These are phyloP conservation scores for Monosporascus sp. DNA, from an alignment of 2,329 filamentous ascomycete genomes.

Conservation along the genomic window DNA sequence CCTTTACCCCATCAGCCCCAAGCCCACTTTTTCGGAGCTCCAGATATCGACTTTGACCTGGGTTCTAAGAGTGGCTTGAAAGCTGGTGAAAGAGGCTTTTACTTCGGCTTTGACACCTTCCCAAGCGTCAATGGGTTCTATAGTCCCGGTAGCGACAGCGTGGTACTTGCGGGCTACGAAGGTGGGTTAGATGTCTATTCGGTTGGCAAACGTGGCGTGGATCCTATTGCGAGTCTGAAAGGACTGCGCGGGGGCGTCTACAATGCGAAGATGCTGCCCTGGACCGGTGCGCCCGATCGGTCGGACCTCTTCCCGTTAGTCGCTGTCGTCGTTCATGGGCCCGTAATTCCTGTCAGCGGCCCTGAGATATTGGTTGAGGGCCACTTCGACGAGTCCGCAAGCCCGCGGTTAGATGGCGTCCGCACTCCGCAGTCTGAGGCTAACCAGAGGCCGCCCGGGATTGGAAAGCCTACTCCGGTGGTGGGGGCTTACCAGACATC, in stretches of 20 bases:
- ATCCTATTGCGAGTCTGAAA: conserved; percentile 64
- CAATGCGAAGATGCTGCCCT: conserved; percentile 76
- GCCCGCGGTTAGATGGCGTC: conserved; percentile 36
- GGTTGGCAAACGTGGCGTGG: conserved; percentile 66
- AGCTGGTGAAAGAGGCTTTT: conserved; percentile 66
- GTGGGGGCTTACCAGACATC: conserved; percentile 74
- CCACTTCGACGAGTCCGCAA: conserved; percentile 32
- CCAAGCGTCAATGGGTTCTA: conserved; percentile 35
- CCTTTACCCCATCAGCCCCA: conserved; percentile 61
- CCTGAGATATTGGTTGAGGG: conserved; percentile 31
- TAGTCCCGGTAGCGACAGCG: conserved; percentile 49
- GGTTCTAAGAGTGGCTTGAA: conserved; percentile 48
- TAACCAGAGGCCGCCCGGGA: conserved; percentile 31
- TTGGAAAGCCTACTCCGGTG: conserved; percentile 29
- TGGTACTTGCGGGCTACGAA: conserved; percentile 73
- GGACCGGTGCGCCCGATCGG: conserved; percentile 50
- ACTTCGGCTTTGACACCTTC: conserved; percentile 76
- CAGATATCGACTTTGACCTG: conserved; percentile 62
- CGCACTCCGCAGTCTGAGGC: conserved; percentile 36
- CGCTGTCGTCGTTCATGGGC: conserved; percentile 75
- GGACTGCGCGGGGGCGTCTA: conserved; percentile 76
- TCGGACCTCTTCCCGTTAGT: conserved; percentile 64
- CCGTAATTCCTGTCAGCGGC: conserved; percentile 45
- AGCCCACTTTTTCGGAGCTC: conserved; percentile 63
- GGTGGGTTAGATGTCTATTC: conserved; percentile 72